Percentiles rank a stretch among this genome's conserved stretches.
Evolutionary conservation across 495 filamentous ascomycete species (phyloP).

Genomic region (Aspergillus diversus): DNA sequence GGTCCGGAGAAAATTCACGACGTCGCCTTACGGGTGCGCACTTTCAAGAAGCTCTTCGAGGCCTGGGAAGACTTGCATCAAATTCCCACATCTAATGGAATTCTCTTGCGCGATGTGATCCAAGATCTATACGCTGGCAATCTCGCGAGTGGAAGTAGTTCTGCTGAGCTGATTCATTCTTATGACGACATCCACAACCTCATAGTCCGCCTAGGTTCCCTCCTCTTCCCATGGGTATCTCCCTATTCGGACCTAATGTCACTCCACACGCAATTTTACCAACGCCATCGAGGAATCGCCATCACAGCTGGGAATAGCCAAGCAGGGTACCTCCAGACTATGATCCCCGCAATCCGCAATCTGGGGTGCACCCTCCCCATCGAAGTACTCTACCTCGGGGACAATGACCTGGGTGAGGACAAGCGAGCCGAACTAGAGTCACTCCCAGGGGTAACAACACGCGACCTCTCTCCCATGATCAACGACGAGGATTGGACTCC

Average conservation of each 20-base stretch:
- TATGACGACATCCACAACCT: constrained; percentile 3
- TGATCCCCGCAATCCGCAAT: constrained; percentile 34
- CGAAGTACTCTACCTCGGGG: constrained; percentile 43
- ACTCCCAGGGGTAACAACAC: constrained; percentile 24
- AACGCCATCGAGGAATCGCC: constrained; percentile 31
- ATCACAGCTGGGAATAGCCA: constrained; percentile 37
- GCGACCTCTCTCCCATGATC: constrained; percentile 28
- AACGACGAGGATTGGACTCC: constrained; percentile 29
- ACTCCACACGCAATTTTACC: constrained; percentile 30
- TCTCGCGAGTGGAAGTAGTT: neutral
- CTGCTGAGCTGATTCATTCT: neutral
- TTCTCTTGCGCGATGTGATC: neutral
- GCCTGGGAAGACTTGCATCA: neutral
- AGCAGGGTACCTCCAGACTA: constrained; percentile 34
- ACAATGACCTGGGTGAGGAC: constrained; percentile 32
- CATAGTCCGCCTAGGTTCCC: constrained; percentile 23
- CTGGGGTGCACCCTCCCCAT: constrained; percentile 40
- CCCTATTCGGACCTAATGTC: constrained; percentile 37
- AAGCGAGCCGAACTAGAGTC: constrained; percentile 22
- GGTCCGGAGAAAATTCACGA: neutral
- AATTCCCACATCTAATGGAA: neutral
- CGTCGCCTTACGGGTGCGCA: neutral
- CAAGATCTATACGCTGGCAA: neutral
- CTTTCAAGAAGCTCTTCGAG: neutral
- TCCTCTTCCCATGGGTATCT: constrained; percentile 38